Evolutionary conservation across 805 yeast genomes (phyloP), one percentile per base, ranked within the genome.

Genomic region (Myxozyma sirexii): DNA sequence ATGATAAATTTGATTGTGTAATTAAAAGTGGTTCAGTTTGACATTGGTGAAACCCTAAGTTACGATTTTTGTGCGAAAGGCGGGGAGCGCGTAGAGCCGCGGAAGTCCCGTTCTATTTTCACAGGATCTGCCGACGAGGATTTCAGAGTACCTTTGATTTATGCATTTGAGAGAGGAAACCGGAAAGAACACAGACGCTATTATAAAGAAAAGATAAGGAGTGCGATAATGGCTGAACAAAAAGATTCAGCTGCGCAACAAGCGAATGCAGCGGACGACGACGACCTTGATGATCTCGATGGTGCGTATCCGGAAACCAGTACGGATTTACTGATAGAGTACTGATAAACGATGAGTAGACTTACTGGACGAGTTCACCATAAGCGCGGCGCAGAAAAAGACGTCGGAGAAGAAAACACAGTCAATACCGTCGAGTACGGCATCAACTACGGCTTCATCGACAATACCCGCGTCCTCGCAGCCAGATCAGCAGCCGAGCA

Each of bases 211-310:
- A n/a, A n/a, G n/a, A n/a, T n/a, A n/a, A n/a, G n/a, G n/a, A n/a
- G n/a, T n/a, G n/a, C n/a, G n/a, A n/a, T n/a, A n/a, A 24, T 27
- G 51, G 41, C 35, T 12, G 44, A 33, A 44, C 35, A 17, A 23
- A 35, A 12, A 13, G 7, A 7, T 24, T 12, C 37, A 3, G 24
- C 46, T 10, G 42, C 4, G 55, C n/a, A 12, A 4, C 26, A n/a
- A 33, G 31, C 17, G 6, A 29, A 8, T 2, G 33, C 29, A 2
- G 48, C 33, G 12, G 67, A 63, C 17, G 71, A 71, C 29, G 84
- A 86, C 58, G 88, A 84, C 54, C 75, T 83, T 53, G 90, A 86
- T 68, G 96, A 89, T 66, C 79, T 89, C 63, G 96, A 89, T 66
- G 68, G 68, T 65, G 41, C 4, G 48, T 35, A 3, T 31, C 47